phyloP scores from a whole-genome alignment of 2,329 filamentous ascomycete genomes.

The Helicocarpus griseus region DNA sequence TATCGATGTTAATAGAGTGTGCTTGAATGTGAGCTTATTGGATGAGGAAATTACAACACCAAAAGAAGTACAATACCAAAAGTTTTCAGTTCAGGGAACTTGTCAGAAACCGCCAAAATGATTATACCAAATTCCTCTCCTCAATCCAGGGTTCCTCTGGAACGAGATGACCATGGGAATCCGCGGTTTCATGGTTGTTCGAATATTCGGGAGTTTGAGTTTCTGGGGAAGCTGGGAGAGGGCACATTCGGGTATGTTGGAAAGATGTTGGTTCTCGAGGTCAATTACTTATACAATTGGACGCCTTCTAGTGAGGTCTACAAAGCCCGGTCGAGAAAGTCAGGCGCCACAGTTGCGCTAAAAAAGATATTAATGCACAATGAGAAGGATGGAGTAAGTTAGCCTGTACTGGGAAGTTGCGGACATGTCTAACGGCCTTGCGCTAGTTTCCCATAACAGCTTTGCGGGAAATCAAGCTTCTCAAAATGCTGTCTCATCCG shows the following conservation, averaged over 20 bases:
- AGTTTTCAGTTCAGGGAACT: not conserved
- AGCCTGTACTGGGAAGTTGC: not conserved
- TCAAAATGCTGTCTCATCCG: constrained; percentile 86
- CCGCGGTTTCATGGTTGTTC: constrained; percentile 75
- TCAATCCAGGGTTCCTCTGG: constrained; percentile 30
- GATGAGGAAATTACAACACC: not conserved
- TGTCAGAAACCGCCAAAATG: constrained; percentile 17
- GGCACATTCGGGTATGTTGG: constrained; percentile 72
- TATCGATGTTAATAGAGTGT: not conserved
- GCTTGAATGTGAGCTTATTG: not conserved
- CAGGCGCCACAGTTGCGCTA: constrained; percentile 67
- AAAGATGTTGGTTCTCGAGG: not conserved
- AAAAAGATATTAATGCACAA: constrained; percentile 99
- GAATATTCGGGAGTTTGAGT: constrained; percentile 32
- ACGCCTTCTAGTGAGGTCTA: constrained; percentile 64
- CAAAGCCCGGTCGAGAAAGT: constrained; percentile 69
- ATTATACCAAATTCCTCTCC: constrained; percentile 19
- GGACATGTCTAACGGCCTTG: constrained; percentile 1
- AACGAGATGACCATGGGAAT: constrained; percentile 37
- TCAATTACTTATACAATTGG: not conserved
- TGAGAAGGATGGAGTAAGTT: constrained; percentile 81
- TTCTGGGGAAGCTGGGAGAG: constrained; percentile 60
- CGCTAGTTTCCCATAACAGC: constrained; percentile 88
- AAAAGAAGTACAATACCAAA: too few relatives aligned
- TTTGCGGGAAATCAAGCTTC: constrained; percentile 89